Conservation (phyloP, 805 yeast species). For the Sugiyamaella qingdaonensis region DNA sequence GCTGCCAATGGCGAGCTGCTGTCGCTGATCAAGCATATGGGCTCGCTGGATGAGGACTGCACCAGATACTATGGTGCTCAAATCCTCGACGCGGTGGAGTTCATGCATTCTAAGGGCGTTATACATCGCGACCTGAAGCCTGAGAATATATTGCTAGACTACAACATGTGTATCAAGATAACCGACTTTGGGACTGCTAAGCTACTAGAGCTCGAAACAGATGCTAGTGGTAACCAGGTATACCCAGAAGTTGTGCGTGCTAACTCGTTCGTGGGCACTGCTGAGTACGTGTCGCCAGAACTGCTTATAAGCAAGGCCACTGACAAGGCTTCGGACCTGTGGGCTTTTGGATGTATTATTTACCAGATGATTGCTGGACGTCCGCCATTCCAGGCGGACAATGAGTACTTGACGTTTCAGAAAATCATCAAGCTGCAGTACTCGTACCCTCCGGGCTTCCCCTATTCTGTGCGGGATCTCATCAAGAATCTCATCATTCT, state of each 20-base stretch:
- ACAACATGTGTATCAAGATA: slow-evolving; percentile 81
- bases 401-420: slow-evolving; percentile 83
- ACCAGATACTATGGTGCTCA: slow-evolving; percentile 80
- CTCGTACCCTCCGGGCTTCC: slow-evolving; percentile 62
- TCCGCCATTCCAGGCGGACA: slow-evolving; percentile 86
- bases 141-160: slow-evolving; percentile 81
- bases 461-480: slow-evolving; percentile 60
- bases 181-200: slow-evolving; percentile 99
- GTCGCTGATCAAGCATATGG: slow-evolving; percentile 57
- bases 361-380: slow-evolving; percentile 77
- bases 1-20: slow-evolving; percentile 95
- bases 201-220: slow-evolving; percentile 42
- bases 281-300: slow-evolving; percentile 95
- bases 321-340: slow-evolving; percentile 80
- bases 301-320: slow-evolving; percentile 70
- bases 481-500: slow-evolving; percentile 61
- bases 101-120: slow-evolving; percentile 84
- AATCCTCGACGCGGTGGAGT: slow-evolving; percentile 83
- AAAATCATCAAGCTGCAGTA: slow-evolving; percentile 77
- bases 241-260: slow-evolving; percentile 39
- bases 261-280: slow-evolving; percentile 90
- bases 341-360: slow-evolving; percentile 91
- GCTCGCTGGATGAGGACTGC: slow-evolving; percentile 71
- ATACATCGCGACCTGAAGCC: slow-evolving; percentile 95
- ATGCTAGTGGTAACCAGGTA: slow-evolving; percentile 23